Evolutionary conservation across 441 rosid species (phyloP).

Genomic region (Macaranga tanarius): DNA sequence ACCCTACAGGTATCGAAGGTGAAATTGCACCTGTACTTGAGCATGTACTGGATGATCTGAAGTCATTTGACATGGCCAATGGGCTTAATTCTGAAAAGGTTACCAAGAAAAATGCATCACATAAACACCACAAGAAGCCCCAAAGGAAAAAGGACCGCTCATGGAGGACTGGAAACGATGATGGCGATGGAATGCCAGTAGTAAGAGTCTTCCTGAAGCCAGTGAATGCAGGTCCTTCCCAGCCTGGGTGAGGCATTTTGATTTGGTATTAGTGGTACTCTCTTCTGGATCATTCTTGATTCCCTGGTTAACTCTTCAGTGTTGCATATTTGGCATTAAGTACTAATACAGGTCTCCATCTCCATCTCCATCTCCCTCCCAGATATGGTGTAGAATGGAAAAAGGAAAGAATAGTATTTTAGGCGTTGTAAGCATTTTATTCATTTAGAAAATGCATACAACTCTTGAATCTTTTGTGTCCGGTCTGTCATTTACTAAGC

Average conservation of each 20-base stretch:
- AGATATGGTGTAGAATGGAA: too few relatives aligned
- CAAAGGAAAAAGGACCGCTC: conserved; percentile 65
- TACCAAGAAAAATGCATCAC: conserved; percentile 50
- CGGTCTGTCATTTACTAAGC: too few relatives aligned
- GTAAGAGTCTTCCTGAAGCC: conserved; percentile 63
- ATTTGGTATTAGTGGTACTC: background rate
- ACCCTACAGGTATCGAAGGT: conserved; percentile 20
- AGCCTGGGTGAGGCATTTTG: conserved; percentile 26
- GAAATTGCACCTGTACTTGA: conserved; percentile 40
- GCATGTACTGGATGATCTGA: conserved; percentile 67
- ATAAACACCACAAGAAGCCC: conserved; percentile 78
- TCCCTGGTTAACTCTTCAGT: background rate
- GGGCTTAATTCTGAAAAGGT: conserved; percentile 51
- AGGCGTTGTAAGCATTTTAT: too few relatives aligned
- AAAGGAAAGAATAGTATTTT: too few relatives aligned
- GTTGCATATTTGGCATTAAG: background rate
- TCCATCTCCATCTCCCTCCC: too few relatives aligned
- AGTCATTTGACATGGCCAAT: conserved; percentile 65
- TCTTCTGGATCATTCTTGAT: background rate
- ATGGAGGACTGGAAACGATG: conserved; percentile 71
- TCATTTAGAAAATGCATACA: too few relatives aligned
- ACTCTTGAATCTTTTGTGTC: too few relatives aligned
- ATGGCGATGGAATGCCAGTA: conserved; percentile 76
- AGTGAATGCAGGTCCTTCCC: conserved; percentile 48
- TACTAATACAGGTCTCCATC: too few relatives aligned